Base-by-base conservation (phyloP, 2,329 filamentous ascomycete species). In the Diaporthe helianthi region DNA sequence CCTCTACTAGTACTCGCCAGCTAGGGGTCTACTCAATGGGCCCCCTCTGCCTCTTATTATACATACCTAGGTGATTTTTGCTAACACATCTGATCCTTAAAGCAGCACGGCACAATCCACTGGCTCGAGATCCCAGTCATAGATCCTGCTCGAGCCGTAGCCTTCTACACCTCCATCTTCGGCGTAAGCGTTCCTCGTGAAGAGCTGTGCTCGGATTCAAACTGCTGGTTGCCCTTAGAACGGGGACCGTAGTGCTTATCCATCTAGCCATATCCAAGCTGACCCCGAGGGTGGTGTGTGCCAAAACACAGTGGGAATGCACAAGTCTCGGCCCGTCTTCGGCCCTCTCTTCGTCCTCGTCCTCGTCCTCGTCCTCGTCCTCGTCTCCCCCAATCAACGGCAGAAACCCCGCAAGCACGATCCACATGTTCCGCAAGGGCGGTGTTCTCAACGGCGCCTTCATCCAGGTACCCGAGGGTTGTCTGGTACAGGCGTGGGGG, bases 51-150 rank as follows among this genome's bases (percentile, higher is more conserved):
- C 58, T 36, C 24, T 17, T 17, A 13, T 33, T 1, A 36, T 17
- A 8, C 33, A 24, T 15, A 3, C 12, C 7, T 24, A 4, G 17
- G n/a, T n/a, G n/a, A n/a, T 38, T 13, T 1, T 33, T 33, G 6
- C 44, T 63, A 13, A 63, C n/a, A 22, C 13, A 13, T 36, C 0
- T 5, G 12, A 33, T 36, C 75, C 19, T 26, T 26, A 6, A 6
- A 61, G 19, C 29, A 69, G 67, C 58, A 69, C 51, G 79, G 79
- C 69, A 75, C 80, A 61, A 76, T 80, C 58, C 79, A 76, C 73
- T 83, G 79, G 79, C 76, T 80, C 54, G 78, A 82, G 67, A 73
- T 83, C 17, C 80, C 80, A n/a, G 78, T 79, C 63, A 73, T 71
- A 33, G 75, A 81, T 71, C 68, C 80, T 17, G 55, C 70, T 36